Evolutionary conservation across 352 stramenopile genomes (phyloP).

Genomic region (Phytopythium litorale): DNA sequence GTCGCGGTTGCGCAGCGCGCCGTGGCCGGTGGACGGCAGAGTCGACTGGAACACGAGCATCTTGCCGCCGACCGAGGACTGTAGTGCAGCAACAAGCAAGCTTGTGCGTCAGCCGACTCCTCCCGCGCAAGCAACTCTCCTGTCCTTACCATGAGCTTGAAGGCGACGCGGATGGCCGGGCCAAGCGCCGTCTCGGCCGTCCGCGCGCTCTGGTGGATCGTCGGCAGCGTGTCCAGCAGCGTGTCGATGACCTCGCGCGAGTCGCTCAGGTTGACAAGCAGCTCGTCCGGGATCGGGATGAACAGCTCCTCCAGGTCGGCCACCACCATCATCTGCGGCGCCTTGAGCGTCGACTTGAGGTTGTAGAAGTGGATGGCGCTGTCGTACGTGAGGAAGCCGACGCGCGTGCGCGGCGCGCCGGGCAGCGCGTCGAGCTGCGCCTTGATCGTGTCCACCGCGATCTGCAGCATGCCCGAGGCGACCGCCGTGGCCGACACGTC

Average conservation of each 20-base stretch:
- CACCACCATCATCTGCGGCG: slow-evolving; percentile 89
- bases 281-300: slow-evolving; percentile 93
- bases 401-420: slow-evolving; percentile 61
- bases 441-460: slow-evolving; percentile 74
- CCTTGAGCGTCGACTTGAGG: slow-evolving; percentile 81
- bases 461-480: slow-evolving; percentile 61
- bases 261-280: slow-evolving; percentile 98
- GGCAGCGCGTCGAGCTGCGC: slow-evolving; percentile 79
- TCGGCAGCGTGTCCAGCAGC: slow-evolving; percentile 94
- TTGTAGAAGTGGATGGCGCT: slow-evolving; percentile 89
- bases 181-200: slow-evolving; percentile 78
- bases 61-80: slow-evolving; percentile 84
- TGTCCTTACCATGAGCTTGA: slow-evolving; percentile 95
- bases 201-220: slow-evolving; percentile 83
- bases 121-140: background rate
- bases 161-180: slow-evolving; percentile 93
- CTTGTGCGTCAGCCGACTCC: too few species aligned
- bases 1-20: slow-evolving; percentile 79
- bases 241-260: slow-evolving; percentile 92
- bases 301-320: slow-evolving; percentile 86
- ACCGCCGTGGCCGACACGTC: slow-evolving; percentile 81
- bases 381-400: slow-evolving; percentile 88
- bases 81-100: background rate
- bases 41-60: slow-evolving; percentile 89
- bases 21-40: slow-evolving; percentile 71